Base-by-base conservation (phyloP, 1,139 yeast species). In the Saccharomyces hybrid region DNA sequence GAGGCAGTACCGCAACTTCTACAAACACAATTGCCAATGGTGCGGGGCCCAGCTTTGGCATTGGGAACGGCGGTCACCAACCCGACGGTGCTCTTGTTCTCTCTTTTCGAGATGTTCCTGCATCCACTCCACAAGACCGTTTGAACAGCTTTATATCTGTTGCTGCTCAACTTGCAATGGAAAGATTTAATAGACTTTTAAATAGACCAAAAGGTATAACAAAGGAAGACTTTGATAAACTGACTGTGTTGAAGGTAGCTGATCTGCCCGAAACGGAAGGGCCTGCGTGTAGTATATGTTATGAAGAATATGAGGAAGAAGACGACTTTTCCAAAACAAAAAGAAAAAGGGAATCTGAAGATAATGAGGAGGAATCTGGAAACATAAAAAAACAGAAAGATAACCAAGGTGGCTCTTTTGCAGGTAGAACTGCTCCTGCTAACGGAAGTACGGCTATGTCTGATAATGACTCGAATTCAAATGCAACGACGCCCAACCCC, bases 81-180 rank as follows among this genome's bases (percentile, higher is more conserved):
- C 65, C 65, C 4, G 62, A 59, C 48, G 66, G 62, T 7, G 62
- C 66, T 19, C 83, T 57, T 74, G 82, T 57, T 24, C 71, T 85
- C 64, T 81, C 84, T 31, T 79, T 85, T 48, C 88, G 89, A 14
- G 83, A 83, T 62, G 82, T 82, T 51, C 78, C 84, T 1, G 53
- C 60, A 2, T 58, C 65, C 3, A 65, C 71, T 19, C 63, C 71
- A 2, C 67, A 67, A 26, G 66, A 68, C 9, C 64, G 71, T 27
- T 56, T 72, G 42, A 76, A 78, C 34, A 81, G 82, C 56, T 76
- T 85, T 56, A 80, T 85, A 11, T 74, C 85, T 32, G 71, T 84
- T 55, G 90, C 90, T 1, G 84, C 90, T 0, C 83, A 82, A 51
- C 78, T 85, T 72, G 90, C 90, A 0, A 76, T 84, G 64, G 73